Evolutionary conservation across 1,284 basidiomycete species (phyloP).

Genomic region (Sanghuangporus sanghuang): DNA sequence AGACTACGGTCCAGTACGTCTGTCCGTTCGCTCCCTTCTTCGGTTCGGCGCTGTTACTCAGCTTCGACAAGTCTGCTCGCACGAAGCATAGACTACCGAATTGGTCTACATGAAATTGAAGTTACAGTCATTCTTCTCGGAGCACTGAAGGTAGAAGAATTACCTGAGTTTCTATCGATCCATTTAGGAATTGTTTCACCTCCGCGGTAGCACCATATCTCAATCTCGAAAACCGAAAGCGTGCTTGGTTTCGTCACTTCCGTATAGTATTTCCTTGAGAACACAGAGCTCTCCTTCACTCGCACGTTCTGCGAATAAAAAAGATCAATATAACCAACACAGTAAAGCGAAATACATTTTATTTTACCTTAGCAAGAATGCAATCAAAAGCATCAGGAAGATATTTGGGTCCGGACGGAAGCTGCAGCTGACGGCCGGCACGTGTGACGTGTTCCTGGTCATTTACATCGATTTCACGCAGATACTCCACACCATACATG

Average conservation of each 20-base stretch:
- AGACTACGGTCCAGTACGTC: slow-evolving; percentile 75
- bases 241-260: slow-evolving; percentile 70
- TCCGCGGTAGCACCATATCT: slow-evolving; percentile 75
- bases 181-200: slow-evolving; percentile 62
- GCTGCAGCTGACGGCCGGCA: slow-evolving; percentile 60
- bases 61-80: slow-evolving; percentile 64
- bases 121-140: neutral
- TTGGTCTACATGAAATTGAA: slow-evolving; percentile 36
- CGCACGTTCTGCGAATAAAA: slow-evolving; percentile 46
- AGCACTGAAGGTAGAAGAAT: neutral
- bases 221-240: slow-evolving; percentile 73
- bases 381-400: slow-evolving; percentile 77
- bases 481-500: slow-evolving; percentile 75
- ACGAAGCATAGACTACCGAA: slow-evolving; percentile 75
- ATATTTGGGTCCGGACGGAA: slow-evolving; percentile 68
- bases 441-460: slow-evolving; percentile 63
- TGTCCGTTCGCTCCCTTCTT: slow-evolving; percentile 59
- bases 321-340: neutral
- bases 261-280: slow-evolving; percentile 74
- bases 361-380: slow-evolving; percentile 55
- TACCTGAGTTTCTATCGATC: slow-evolving; percentile 61
- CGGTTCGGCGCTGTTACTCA: slow-evolving; percentile 61
- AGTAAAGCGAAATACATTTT: slow-evolving; percentile 21
- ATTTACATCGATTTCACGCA: slow-evolving; percentile 57
- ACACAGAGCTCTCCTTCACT: slow-evolving; percentile 75